Percentiles rank a stretch among this genome's conserved stretches.
These are phyloP conservation scores for Metrosideros polymorpha DNA, from an alignment of 441 rosid genomes.

Conservation along the genomic window DNA sequence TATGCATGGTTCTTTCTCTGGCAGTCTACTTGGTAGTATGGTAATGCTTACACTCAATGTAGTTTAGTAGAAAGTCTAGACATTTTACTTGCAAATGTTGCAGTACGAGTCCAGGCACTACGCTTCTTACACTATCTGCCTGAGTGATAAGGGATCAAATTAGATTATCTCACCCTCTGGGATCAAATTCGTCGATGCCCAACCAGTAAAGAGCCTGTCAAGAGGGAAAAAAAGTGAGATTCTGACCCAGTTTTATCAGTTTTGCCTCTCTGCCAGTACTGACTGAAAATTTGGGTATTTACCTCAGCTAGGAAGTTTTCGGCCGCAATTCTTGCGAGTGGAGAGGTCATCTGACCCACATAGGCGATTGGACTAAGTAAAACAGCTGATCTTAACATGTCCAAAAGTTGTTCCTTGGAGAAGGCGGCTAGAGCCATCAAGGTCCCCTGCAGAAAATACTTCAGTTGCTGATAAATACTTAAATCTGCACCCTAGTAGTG, in stretches of 20 bases:
- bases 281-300: neutral
- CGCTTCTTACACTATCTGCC: neutral
- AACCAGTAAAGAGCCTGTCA: slow-evolving; percentile 27
- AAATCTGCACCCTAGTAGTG: neutral
- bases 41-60: neutral
- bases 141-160: neutral
- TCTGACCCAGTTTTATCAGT: neutral
- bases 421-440: slow-evolving; percentile 38
- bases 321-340: slow-evolving; percentile 21
- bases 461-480: neutral
- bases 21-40: neutral
- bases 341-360: slow-evolving; percentile 28
- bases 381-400: slow-evolving; percentile 36
- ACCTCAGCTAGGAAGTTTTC: slow-evolving; percentile 27
- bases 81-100: neutral
- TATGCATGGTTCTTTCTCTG: neutral
- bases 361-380: slow-evolving; percentile 36
- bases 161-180: slow-evolving; percentile 16
- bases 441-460: slow-evolving; percentile 23
- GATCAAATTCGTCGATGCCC: slow-evolving; percentile 29
- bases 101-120: neutral
- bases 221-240: neutral
- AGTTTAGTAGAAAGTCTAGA: neutral
- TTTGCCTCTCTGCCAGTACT: neutral
- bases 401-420: slow-evolving; percentile 19